These are phyloP conservation scores for Capsicum pubescens DNA, from an alignment of 257 asterid genomes.

Conservation along the genomic window DNA sequence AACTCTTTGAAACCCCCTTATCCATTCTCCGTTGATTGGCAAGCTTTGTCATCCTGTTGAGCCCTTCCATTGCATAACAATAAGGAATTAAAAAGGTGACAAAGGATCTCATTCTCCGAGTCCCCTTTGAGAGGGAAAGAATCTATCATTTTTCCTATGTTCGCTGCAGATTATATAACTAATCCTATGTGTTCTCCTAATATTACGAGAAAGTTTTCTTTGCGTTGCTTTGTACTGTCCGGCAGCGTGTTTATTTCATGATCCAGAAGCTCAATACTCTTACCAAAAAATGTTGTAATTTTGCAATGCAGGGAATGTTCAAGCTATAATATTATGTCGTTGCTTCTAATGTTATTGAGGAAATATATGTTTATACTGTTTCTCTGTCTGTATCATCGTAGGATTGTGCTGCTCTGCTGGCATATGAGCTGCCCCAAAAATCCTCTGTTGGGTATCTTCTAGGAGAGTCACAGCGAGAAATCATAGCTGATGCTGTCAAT, in stretches of 20 bases:
- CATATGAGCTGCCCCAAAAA: conserved; percentile 73
- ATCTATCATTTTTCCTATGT: conserved; percentile 4
- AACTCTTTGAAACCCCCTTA: neutral
- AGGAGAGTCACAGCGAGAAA: conserved; percentile 76
- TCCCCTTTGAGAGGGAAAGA: neutral
- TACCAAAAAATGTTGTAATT: neutral
- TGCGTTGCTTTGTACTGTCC: conserved; percentile 22
- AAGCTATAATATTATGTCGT: neutral
- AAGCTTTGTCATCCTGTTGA: neutral
- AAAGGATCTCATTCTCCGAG: neutral
- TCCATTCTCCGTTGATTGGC: neutral
- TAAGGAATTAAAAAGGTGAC: neutral
- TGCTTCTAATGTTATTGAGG: conserved; percentile 18
- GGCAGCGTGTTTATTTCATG: neutral
- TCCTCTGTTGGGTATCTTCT: conserved; percentile 87
- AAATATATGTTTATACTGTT: conserved; percentile 7
- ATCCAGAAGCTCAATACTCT: conserved; percentile 7
- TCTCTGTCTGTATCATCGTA: conserved; percentile 34
- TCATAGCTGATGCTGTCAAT: conserved; percentile 92
- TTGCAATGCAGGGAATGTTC: neutral
- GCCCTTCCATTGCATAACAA: neutral
- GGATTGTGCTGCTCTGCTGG: conserved; percentile 96
- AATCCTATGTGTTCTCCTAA: neutral
- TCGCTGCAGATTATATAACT: neutral
- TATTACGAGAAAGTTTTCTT: neutral